Conservation (phyloP, 257 asterid species). For the Przewalskia tangutica region DNA sequence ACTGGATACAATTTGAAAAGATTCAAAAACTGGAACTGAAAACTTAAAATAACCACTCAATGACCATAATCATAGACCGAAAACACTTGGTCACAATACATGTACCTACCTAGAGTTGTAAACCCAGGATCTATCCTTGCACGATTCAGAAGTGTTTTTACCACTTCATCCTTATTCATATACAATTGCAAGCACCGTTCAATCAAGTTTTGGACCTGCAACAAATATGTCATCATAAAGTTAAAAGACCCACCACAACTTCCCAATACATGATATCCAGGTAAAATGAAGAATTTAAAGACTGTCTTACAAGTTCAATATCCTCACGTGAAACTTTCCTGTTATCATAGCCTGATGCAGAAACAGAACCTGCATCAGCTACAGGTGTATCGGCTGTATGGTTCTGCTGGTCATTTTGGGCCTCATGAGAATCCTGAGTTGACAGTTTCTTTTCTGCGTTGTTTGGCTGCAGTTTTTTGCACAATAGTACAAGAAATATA, state of each 20-base stretch:
- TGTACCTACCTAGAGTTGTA: constrained; percentile 71
- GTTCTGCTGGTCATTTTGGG: constrained; percentile 52
- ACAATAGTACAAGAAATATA: not conserved
- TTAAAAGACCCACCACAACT: not conserved
- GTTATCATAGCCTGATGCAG: constrained; percentile 67
- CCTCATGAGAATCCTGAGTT: constrained; percentile 45
- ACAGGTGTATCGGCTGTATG: constrained; percentile 54
- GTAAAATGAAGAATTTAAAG: not conserved
- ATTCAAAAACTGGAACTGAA: not conserved
- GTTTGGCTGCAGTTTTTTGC: constrained; percentile 28
- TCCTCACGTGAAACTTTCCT: constrained; percentile 94
- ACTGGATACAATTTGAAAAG: constrained; percentile 15
- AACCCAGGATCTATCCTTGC: constrained; percentile 98
- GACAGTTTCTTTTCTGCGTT: constrained; percentile 54
- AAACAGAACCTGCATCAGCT: constrained; percentile 85
- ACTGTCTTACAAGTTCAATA: constrained; percentile 74
- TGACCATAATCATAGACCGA: not conserved
- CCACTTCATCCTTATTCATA: constrained; percentile 91
- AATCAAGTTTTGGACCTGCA: constrained; percentile 87
- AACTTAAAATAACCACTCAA: not conserved
- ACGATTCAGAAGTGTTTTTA: constrained; percentile 79
- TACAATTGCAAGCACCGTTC: constrained; percentile 91
- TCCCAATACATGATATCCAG: not conserved
- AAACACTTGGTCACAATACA: not conserved
- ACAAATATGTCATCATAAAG: not conserved